A percentile compares a stretch with the other conserved stretches of the same genome.
phyloP scores from a whole-genome alignment of 75 land plant species.

The Picea sitchensis region DNA sequence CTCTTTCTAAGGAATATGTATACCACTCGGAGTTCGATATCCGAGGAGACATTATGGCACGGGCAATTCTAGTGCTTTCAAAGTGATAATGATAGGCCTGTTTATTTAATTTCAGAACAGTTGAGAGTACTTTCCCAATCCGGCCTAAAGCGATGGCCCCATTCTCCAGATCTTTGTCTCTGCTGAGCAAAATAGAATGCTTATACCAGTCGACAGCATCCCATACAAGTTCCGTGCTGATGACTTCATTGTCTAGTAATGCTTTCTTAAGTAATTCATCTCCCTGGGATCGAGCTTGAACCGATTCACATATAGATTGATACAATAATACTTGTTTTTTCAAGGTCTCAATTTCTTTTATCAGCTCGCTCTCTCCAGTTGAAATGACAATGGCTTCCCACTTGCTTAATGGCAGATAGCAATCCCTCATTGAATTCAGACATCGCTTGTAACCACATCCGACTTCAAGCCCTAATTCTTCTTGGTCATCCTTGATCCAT shows the following conservation, averaged over 20 bases:
- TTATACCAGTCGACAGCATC: slow-evolving; percentile 15
- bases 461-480: no score
- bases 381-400: neutral
- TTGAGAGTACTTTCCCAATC: slow-evolving; percentile 10
- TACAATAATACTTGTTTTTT: neutral
- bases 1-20: slow-evolving; percentile 7
- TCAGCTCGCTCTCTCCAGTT: neutral
- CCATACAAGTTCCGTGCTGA: slow-evolving; percentile 12
- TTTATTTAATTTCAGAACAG: neutral
- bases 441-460: neutral
- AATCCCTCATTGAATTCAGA: neutral
- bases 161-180: slow-evolving; percentile 11
- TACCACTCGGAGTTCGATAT: slow-evolving; percentile 12
- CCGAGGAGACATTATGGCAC: slow-evolving; percentile 10
- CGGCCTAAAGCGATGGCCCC: slow-evolving; percentile 11
- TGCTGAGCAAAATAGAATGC: neutral
- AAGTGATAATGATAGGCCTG: slow-evolving; percentile 13
- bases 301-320: neutral
- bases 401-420: neutral
- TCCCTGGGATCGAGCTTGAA: slow-evolving; percentile 1
- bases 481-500: neutral
- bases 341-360: neutral
- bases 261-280: slow-evolving; percentile 1
- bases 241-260: neutral
- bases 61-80: slow-evolving; percentile 3